Base-by-base conservation (phyloP, 495 filamentous ascomycete species). In the Tuber magnatum region DNA sequence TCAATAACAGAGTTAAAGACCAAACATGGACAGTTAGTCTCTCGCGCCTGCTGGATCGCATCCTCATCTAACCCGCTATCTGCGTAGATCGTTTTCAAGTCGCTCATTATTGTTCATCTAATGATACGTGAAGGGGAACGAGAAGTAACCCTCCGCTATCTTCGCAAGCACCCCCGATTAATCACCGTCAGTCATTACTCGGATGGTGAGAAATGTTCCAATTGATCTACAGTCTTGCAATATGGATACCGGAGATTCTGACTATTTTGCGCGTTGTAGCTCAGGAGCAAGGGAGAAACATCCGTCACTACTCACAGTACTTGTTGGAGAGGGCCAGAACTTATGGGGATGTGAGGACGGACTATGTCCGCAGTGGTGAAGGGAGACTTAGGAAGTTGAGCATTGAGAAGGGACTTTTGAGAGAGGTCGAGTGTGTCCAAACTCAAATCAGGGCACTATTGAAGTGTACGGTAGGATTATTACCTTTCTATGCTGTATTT, bases 101-200 rank as follows among this genome's bases (percentile, higher is more conserved):
- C 91, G 72, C 87, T 99, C 73, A 97, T 99, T 76, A 94, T 97
- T 8, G 89, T 97, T 51, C 95, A 99, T 83, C 86, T 98, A 61
- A 97, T 99, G 94, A 94, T 99, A 76, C 89, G 95, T 75, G 95
- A 99, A 85, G 95, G 95, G 24, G 93, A 94, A 83, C 88, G 89
- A 61, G 93, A 97, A 83, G 92, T 93, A 39, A 97, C 96, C 10
- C 86, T 99, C 73, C 87, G 90, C 71, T 97, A 92, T 81, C 88
- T 99, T 38, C 88, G 94, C 35, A 91, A 93, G 77, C 91, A 94
- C 81, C 91, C 92, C 76, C 90, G 90, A 76, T 90, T 91, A 84
- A 88, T 98, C 73, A 93, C 94, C 3, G 91, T 97, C 76, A 93
- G 92, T 84, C 90, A 89, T 81, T 97, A 96, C 84, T 94, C 94